Evolutionary conservation across 1,284 basidiomycete genomes (phyloP), one percentile per base, ranked within the genome.

Genomic region (Fomitiporia mediterranea): DNA sequence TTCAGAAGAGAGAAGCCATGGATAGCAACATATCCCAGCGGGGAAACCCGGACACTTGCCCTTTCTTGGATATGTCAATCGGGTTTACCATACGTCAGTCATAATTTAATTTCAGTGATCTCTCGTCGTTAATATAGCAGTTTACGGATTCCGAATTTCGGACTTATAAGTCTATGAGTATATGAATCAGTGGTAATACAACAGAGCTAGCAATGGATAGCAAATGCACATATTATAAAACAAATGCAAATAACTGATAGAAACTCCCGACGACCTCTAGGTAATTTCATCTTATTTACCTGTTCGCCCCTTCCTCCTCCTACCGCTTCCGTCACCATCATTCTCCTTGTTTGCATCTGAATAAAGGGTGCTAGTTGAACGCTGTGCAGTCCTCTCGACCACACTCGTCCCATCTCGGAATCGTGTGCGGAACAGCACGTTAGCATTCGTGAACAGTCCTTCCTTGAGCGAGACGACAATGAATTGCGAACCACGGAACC

Each of bases 401-500:
- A 96, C 79, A 51, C 87, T 91, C 3, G 94, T 97, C 3, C 94
- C 94, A 67, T 98, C 94, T 44, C 92, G 78, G 76, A 98, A 97
- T 58, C 89, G 78, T 27, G 96, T 92, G 47, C 88, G 81, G 80
- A 98, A 99, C 48, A 99, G 76, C 17, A 98, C 95, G 65, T 98
- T 99, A 25, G 96, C 97, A 66, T 99, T 98, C 9, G 92, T 95
- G 74, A 99, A 99, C 53, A 97, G 76, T 2, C 96, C 96, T 67
- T 99, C 97, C 72, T 99, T 99, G 59, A 99, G 78, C 38, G 89
- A 94, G 53, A 99, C 96, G 49, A 99, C 97, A 67, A 98, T 98
- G 72, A 99, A 98, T 69, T 98, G 96, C 17, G 89, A 90, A 46
- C 96, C 96, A 71, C 93, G 93, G 81, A 99, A 99, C n/a, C 97